phyloP scores from a whole-genome alignment of 2,329 filamentous ascomycete species.

The Aspergillus glaucus region DNA sequence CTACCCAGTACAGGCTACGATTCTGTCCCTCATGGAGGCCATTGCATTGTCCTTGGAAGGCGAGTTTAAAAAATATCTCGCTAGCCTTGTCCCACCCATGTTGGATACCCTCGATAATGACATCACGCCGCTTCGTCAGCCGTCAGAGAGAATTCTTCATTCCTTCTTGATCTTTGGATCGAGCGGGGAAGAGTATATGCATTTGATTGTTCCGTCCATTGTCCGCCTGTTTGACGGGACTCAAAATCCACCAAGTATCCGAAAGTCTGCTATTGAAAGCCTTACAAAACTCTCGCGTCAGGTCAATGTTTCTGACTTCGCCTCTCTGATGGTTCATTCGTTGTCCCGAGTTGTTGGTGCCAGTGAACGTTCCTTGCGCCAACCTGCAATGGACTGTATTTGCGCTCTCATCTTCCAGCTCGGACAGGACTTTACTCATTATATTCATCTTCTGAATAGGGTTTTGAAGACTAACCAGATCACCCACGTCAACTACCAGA shows the following conservation, averaged over 20 bases:
- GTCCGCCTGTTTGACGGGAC: slow-evolving; percentile 90
- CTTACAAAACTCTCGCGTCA: slow-evolving; percentile 90
- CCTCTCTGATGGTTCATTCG: slow-evolving; percentile 92
- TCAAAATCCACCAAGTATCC: slow-evolving; percentile 69
- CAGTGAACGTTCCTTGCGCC: slow-evolving; percentile 65
- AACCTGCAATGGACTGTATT: slow-evolving; percentile 83
- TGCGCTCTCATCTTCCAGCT: slow-evolving; percentile 94
- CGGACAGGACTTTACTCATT: slow-evolving; percentile 90
- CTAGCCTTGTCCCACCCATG: slow-evolving; percentile 84
- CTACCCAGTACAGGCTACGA: slow-evolving; percentile 78
- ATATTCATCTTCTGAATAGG: slow-evolving; percentile 89
- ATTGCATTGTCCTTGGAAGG: slow-evolving; percentile 91
- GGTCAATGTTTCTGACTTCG: slow-evolving; percentile 95
- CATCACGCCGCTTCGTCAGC: slow-evolving; percentile 63
- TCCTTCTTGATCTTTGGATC: slow-evolving; percentile 94
- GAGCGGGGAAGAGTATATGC: slow-evolving; percentile 98
- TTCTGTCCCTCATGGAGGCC: slow-evolving; percentile 84
- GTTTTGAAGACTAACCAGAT: slow-evolving; percentile 72
- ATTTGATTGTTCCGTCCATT: slow-evolving; percentile 92
- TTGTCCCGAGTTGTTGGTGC: slow-evolving; percentile 73
- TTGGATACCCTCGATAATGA: slow-evolving; percentile 89
- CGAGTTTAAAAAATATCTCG: slow-evolving; percentile 95
- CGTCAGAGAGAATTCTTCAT: slow-evolving; percentile 86
- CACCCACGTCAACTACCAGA: slow-evolving; percentile 83
- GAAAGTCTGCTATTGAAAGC: slow-evolving; percentile 87